A percentile compares a stretch with the other conserved stretches of the same genome.
phyloP scores from a whole-genome alignment of 2,329 filamentous ascomycete species.

The Claviceps pusilla region DNA sequence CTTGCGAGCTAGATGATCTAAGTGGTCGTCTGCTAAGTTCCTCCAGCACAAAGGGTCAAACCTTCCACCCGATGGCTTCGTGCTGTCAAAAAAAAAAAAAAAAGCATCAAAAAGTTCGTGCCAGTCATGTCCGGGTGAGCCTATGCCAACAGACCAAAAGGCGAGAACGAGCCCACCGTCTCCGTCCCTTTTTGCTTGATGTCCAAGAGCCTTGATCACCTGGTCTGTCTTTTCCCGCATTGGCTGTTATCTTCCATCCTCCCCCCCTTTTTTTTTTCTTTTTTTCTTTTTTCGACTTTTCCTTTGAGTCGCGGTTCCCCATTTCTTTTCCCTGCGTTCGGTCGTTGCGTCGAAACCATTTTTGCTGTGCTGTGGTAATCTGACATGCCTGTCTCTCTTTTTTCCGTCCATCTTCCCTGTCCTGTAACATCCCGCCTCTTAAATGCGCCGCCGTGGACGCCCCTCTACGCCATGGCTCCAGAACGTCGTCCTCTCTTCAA shows the following conservation, averaged over 20 bases:
- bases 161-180: background rate
- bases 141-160: background rate
- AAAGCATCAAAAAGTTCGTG: background rate
- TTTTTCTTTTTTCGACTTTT: background rate
- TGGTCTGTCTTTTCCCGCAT: background rate
- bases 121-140: background rate
- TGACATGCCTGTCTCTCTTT: background rate
- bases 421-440: background rate
- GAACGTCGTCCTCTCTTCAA: background rate
- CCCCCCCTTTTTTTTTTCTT: background rate
- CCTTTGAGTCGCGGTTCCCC: background rate
- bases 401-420: background rate
- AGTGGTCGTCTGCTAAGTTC: too few species aligned
- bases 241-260: background rate
- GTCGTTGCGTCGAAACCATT: background rate
- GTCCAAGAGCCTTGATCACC: background rate
- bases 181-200: background rate
- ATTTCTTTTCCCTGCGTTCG: background rate
- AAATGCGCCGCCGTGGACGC: background rate
- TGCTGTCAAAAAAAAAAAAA: too few species aligned
- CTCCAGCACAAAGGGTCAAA: too few species aligned
- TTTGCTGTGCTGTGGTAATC: background rate
- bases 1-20: background rate
- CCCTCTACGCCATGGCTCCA: slow-evolving; percentile 1
- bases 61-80: too few species aligned